These are phyloP conservation scores for Alternaria gansuensis DNA, from an alignment of 2,329 filamentous ascomycete species.

Conservation along the genomic window DNA sequence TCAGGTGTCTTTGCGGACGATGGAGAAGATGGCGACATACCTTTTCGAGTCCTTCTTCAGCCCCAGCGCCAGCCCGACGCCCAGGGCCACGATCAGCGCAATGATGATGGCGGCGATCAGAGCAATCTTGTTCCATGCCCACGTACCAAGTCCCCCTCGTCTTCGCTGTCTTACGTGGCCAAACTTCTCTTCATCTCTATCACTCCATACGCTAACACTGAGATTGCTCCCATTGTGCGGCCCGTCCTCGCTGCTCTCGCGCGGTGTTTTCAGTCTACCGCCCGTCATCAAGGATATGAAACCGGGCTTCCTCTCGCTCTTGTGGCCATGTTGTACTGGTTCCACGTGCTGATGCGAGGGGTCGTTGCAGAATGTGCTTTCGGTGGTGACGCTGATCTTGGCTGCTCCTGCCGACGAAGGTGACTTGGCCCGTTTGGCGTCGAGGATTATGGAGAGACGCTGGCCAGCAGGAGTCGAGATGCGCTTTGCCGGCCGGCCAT, in stretches of 20 bases:
- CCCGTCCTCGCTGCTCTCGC: constrained; percentile 42
- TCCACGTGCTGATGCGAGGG: constrained; percentile 38
- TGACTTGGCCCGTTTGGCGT: constrained; percentile 36
- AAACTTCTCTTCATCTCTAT: constrained; percentile 47
- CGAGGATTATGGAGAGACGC: constrained; percentile 54
- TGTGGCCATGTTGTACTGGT: constrained; percentile 32
- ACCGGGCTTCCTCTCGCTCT: constrained; percentile 27
- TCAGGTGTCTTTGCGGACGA: neutral
- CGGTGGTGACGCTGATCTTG: constrained; percentile 41
- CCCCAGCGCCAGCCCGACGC: constrained; percentile 54
- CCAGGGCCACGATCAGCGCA: constrained; percentile 50
- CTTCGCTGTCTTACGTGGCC: constrained; percentile 36
- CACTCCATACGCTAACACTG: constrained; percentile 51
- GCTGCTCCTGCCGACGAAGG: constrained; percentile 26
- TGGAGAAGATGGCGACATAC: constrained; percentile 23
- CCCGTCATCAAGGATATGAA: constrained; percentile 34
- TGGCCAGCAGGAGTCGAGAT: constrained; percentile 56
- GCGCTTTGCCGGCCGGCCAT: constrained; percentile 50
- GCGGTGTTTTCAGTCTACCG: constrained; percentile 39
- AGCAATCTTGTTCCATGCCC: constrained; percentile 53
- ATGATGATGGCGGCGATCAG: constrained; percentile 49
- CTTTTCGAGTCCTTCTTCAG: constrained; percentile 48
- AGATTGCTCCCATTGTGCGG: constrained; percentile 42
- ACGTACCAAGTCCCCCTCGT: constrained; percentile 34
- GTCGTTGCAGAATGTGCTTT: constrained; percentile 43